Evolutionary conservation across 2,329 filamentous ascomycete genomes (phyloP).

Genomic region (Colletotrichum orchidophilum): DNA sequence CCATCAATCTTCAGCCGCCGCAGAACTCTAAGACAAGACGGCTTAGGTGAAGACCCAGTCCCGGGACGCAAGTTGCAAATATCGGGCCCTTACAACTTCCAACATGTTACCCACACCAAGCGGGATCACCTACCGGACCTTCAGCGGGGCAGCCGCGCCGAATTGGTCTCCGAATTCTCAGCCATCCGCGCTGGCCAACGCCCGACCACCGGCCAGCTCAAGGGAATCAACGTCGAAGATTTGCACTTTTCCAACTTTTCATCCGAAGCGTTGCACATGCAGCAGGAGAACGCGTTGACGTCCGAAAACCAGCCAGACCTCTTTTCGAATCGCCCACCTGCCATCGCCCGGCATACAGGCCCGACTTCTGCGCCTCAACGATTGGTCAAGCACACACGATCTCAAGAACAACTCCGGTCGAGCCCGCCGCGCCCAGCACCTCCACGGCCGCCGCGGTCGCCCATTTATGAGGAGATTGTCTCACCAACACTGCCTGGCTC

Average conservation of each 20-base stretch:
- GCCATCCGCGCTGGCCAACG: constrained; percentile 48
- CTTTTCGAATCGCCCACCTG: background rate
- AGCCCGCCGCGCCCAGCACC: constrained; percentile 57
- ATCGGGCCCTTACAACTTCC: constrained; percentile 73
- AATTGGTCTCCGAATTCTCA: constrained; percentile 55
- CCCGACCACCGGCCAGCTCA: constrained; percentile 46
- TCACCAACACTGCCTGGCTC: constrained; percentile 43
- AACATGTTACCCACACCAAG: constrained; percentile 69
- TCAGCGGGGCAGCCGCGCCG: constrained; percentile 50
- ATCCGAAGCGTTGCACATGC: constrained; percentile 49
- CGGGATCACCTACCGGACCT: constrained; percentile 57
- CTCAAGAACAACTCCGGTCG: constrained; percentile 59
- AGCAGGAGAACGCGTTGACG: constrained; percentile 19
- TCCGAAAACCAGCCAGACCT: constrained; percentile 8
- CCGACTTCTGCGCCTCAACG: constrained; percentile 42
- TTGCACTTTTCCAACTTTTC: constrained; percentile 59
- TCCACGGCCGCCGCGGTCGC: constrained; percentile 56
- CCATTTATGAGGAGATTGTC: constrained; percentile 43
- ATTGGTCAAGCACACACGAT: constrained; percentile 54
- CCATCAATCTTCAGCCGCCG: constrained; percentile 62
- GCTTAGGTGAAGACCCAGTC: constrained; percentile 27
- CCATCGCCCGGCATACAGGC: constrained; percentile 12
- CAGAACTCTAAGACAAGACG: constrained; percentile 45
- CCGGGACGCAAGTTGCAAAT: constrained; percentile 59
- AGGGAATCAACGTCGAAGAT: constrained; percentile 50